Conservation (phyloP, 2,329 filamentous ascomycete genomes). For the Fulvia fulva region DNA sequence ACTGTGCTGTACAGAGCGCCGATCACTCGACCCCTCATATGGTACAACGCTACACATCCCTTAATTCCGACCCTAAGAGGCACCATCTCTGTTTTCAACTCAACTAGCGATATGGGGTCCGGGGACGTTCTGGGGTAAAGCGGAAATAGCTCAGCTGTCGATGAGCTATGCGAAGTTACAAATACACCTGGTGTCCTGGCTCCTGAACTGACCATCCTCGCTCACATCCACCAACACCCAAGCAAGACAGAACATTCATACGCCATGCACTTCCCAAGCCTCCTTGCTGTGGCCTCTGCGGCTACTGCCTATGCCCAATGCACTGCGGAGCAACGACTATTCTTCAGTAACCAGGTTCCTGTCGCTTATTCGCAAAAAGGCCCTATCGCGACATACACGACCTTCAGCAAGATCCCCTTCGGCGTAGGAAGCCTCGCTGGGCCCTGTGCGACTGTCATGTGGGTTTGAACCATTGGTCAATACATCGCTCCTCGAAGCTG, state of each 20-base stretch:
- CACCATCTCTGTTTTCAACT: too few species aligned
- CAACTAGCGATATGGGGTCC: too few species aligned
- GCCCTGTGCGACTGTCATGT: slow-evolving; percentile 9
- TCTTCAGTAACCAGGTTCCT: slow-evolving; percentile 1
- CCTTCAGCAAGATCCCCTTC: slow-evolving; percentile 9
- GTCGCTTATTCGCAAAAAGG: slow-evolving; percentile 10
- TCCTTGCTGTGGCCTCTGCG: background rate
- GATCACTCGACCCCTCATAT: background rate
- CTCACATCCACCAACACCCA: background rate
- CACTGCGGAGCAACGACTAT: background rate
- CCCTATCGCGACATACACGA: background rate
- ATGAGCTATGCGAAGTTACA: background rate
- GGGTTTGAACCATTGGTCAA: background rate
- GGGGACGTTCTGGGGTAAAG: background rate
- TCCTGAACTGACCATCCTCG: too few species aligned
- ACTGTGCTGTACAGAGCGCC: background rate
- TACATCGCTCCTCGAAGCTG: background rate
- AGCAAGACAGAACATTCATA: background rate
- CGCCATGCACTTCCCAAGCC: background rate
- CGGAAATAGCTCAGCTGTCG: background rate
- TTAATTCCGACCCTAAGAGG: background rate
- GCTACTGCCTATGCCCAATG: background rate
- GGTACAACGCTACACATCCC: background rate
- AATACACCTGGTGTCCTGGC: too few species aligned
- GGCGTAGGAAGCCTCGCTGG: slow-evolving; percentile 9